Percentiles rank a stretch among this genome's conserved stretches.
Conservation (phyloP, 371 early-diverging fungal species). For the Lichtheimia corymbifera region DNA sequence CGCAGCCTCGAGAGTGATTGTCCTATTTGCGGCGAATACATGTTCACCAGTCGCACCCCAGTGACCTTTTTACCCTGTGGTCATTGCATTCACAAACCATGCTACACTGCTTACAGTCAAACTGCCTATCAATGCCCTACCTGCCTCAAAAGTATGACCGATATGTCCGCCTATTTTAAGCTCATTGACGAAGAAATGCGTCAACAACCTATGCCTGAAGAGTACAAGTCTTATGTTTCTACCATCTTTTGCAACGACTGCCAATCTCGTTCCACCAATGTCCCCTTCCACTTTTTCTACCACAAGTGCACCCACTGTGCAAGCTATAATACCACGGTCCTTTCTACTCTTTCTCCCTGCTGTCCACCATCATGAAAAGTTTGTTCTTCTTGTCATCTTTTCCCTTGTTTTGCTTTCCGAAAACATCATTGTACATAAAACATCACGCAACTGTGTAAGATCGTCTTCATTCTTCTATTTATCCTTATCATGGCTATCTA, state of each 20-base stretch:
- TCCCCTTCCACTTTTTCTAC: conserved; percentile 91
- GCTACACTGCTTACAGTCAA: conserved; percentile 80
- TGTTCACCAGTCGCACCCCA: conserved; percentile 83
- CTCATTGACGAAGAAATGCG: conserved; percentile 81
- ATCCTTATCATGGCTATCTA: not conserved
- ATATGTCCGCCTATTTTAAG: conserved; percentile 81
- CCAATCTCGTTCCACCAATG: conserved; percentile 72
- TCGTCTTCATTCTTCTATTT: not conserved
- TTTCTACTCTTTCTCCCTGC: conserved; percentile 49
- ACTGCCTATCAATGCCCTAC: conserved; percentile 95
- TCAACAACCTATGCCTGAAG: conserved; percentile 86
- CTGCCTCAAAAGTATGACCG: conserved; percentile 89
- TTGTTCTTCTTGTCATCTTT: no score
- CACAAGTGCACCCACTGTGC: conserved; percentile 89
- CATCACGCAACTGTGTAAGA: not conserved
- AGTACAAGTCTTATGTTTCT: conserved; percentile 72
- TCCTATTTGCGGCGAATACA: conserved; percentile 96
- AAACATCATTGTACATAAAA: not conserved
- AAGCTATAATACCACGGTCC: conserved; percentile 93
- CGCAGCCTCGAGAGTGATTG: conserved; percentile 90
- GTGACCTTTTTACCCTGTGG: conserved; percentile 92
- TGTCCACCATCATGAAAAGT: no score
- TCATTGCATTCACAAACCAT: conserved; percentile 91
- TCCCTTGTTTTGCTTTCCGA: not conserved
- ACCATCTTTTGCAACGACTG: conserved; percentile 95